Base-by-base conservation (phyloP, 2,329 filamentous ascomycete species). In the Epichloe sylvatica region DNA sequence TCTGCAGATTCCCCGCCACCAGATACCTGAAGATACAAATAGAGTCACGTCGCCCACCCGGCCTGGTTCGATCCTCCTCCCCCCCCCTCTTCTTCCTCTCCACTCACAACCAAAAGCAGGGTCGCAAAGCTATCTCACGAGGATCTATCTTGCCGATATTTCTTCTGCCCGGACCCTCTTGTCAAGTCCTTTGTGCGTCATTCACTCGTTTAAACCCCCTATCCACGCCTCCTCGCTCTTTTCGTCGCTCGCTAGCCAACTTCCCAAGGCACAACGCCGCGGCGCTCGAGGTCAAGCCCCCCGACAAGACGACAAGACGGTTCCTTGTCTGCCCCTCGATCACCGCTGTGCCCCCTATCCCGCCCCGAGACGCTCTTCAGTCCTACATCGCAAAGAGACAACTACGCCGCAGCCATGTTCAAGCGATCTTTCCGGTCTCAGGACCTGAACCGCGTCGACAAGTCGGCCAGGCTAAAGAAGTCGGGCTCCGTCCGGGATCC, bases 401-500 rank as follows among this genome's bases (percentile, higher is more conserved):
- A 45, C 50, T 21, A 45, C 51, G 58, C 67, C 67, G 66, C 67
- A 65, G 64, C 66, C 69, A 95, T 95, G 87, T 94, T 95, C 77
- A 94, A 89, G 74, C 87, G 87, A 67, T 90, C 89, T 64, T 90
- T 92, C 72, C 77, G 82, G 67, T 83, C 84, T 59, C 84, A 83
- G 68, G 84, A 91, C 61, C 67, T 66, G 57, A 63, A 61, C 69
- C 86, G 89, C 64, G 85, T 90, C 68, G 85, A 87, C 73, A 96
- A 95, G 81, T 77, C 84, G 70, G 77, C 81, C 67, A 90, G 87
- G 76, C 76, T 84, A 75, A 92, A 84, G 76, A 77, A 74, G 63
- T 64, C 64, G 55, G 63, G 62, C 59, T 69, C 70, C 55, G 60
- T 66, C 55, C 81, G 84, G 75, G 86, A 91, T 72, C 77, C 81